Conservation (phyloP, 768 basidiomycete genomes). For the Amylocystis lapponica region DNA sequence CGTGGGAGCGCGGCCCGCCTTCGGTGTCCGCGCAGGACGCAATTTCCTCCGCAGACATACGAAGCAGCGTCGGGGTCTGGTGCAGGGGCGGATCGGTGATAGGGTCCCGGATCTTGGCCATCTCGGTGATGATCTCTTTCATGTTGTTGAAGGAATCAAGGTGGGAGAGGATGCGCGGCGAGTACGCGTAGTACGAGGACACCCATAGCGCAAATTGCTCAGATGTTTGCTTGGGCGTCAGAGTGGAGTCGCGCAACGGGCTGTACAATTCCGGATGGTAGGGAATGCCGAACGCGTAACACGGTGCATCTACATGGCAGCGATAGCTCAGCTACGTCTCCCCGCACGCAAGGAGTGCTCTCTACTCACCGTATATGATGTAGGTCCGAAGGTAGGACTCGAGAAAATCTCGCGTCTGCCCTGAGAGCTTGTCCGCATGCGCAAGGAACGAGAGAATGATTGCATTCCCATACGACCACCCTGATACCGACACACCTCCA, state of each 20-base stretch:
- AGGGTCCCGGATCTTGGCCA: too few species aligned
- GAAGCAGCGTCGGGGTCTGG: conserved; percentile 2
- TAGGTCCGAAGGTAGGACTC: conserved; percentile 1
- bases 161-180: not conserved
- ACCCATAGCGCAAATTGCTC: conserved; percentile 5
- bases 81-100: conserved; percentile 1
- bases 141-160: not conserved
- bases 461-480: conserved; percentile 31
- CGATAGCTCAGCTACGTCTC: not conserved
- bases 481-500: conserved; percentile 14
- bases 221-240: not conserved
- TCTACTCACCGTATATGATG: conserved; percentile 2
- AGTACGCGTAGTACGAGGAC: conserved; percentile 8
- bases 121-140: conserved; percentile 4
- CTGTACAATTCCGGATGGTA: conserved; percentile 4
- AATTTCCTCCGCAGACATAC: not conserved
- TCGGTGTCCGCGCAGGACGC: not conserved
- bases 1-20: not conserved
- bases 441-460: conserved; percentile 18
- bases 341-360: too few species aligned
- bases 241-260: conserved; percentile 5
- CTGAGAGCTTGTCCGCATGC: conserved; percentile 1
- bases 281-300: not conserved
- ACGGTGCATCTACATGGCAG: not conserved
- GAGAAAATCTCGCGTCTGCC: not conserved